Base-by-base conservation (phyloP, 2,329 filamentous ascomycete species). In the Pseudocercospora macadamiae region DNA sequence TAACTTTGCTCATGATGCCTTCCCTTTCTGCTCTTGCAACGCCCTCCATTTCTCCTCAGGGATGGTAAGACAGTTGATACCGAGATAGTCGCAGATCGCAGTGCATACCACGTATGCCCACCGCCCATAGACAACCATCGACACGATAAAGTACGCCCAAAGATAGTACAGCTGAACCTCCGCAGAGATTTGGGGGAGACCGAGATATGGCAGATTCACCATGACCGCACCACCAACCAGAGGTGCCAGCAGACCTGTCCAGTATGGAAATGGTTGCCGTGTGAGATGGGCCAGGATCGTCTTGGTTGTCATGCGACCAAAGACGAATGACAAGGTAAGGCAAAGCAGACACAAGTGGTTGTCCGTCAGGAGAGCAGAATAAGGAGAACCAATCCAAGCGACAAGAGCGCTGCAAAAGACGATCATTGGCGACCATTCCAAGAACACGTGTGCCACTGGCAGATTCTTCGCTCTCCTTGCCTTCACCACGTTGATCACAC, bases 281-380 rank as follows among this genome's bases (percentile, higher is more conserved):
- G 95, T 95, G 52, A 99, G 82, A 75, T 99, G 95, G 2, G 95
- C 93, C 16, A 99, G 86, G 72, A 99, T 99, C 76, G 97, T 97
- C 81, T 97, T 99, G 36, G 95, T 99, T 0, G 95, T 97, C 88
- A 99, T 92, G 66, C 95, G 89, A 32, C 95, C 95, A 75, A 99
- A 97, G 59, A 97, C 95, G 69, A 97, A 93, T n/a, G 91, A 90
- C 82, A 97, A 89, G 60, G 91, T 96, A 60, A 96, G 77, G 79
- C 93, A 97, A 76, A 96, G 96, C 47, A 97, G 84, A 9, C 96
- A 87, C 1, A 99, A 84, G 71, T 95, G 90, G 77, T 97, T 97
- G 60, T 96, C 87, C 32, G 79, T 77, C 71, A 96, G 83, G 34
- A 99, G 78, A 9, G 85, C 88, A 59, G 93, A 96, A 79, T 96